Conservation (phyloP, 331 rosid genomes). For the Stylosanthes scabra region DNA sequence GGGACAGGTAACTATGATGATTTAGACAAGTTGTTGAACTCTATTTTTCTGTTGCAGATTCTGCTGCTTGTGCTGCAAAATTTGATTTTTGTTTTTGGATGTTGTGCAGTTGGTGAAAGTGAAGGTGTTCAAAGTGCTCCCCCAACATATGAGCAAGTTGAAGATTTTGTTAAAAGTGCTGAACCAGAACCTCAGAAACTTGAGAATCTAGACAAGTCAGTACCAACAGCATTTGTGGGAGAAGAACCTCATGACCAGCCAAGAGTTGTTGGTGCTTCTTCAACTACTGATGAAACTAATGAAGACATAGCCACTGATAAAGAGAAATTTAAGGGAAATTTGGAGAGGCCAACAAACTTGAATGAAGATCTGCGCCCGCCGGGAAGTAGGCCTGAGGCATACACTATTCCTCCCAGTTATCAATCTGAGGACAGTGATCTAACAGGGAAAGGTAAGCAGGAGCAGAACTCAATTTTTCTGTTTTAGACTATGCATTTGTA, state of each 20-base stretch:
- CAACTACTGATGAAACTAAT: conserved; percentile 22
- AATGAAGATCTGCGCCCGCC: conserved; percentile 47
- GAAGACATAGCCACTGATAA: conserved; percentile 23
- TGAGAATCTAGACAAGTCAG: conserved; percentile 29
- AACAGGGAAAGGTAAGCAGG: conserved; percentile 46
- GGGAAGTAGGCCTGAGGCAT: conserved; percentile 4
- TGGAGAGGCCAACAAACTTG: conserved; percentile 48
- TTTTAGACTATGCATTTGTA: background rate
- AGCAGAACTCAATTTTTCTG: background rate
- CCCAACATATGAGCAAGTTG: background rate
- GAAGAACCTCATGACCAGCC: conserved; percentile 19
- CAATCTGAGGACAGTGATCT: conserved; percentile 50
- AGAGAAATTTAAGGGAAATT: conserved; percentile 36
- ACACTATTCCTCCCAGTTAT: background rate
- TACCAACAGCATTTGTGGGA: conserved; percentile 21
- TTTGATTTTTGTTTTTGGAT: too few relatives aligned
- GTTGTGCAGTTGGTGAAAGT: background rate
- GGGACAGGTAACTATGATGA: conserved; percentile 42
- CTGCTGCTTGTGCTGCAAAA: too few relatives aligned
- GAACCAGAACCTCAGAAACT: conserved; percentile 18
- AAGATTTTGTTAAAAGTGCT: background rate
- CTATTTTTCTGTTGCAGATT: too few relatives aligned
- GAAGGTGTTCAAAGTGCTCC: background rate
- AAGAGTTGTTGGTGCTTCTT: conserved; percentile 38
- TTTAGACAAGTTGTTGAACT: too few relatives aligned